Percentiles rank a stretch among this genome's conserved stretches.
phyloP scores from a whole-genome alignment of 1,139 yeast genomes.

The Debaryomycetaceae sp. region DNA sequence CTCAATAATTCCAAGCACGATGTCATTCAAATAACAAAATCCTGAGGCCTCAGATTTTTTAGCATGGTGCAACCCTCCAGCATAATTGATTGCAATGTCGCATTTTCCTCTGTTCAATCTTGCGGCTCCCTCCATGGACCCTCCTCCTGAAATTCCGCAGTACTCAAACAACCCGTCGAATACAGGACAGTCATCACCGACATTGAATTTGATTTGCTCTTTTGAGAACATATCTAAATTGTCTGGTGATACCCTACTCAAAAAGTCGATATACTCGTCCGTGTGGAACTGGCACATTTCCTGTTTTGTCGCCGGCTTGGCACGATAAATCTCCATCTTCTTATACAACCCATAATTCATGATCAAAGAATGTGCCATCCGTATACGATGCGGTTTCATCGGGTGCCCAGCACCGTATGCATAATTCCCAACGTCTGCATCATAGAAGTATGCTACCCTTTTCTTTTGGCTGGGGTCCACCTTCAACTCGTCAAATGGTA shows the following conservation, averaged over 20 bases:
- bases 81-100: slow-evolving; percentile 94
- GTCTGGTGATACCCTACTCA: slow-evolving; percentile 92
- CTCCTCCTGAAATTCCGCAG: slow-evolving; percentile 93
- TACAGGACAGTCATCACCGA: slow-evolving; percentile 96
- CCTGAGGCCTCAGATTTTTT: slow-evolving; percentile 95
- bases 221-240: slow-evolving; percentile 86
- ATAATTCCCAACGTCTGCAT: slow-evolving; percentile 91
- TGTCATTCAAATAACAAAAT: slow-evolving; percentile 73
- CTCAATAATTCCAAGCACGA: slow-evolving; percentile 84
- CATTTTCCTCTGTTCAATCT: slow-evolving; percentile 88
- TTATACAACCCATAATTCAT: slow-evolving; percentile 97
- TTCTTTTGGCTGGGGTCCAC: slow-evolving; percentile 41
- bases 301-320: slow-evolving; percentile 97
- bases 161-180: slow-evolving; percentile 95
- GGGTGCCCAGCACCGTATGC: slow-evolving; percentile 99
- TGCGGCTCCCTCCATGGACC: slow-evolving; percentile 96
- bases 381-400: slow-evolving; percentile 96
- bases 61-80: slow-evolving; percentile 97
- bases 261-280: slow-evolving; percentile 92
- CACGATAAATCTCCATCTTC: slow-evolving; percentile 94
- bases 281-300: slow-evolving; percentile 99
- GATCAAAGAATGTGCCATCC: slow-evolving; percentile 96
- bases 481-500: slow-evolving; percentile 45
- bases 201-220: slow-evolving; percentile 92
- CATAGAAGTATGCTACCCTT: slow-evolving; percentile 47